Evolutionary conservation across 768 basidiomycete genomes (phyloP), one percentile per base, ranked within the genome.

Genomic region (Termitomyces sp.): DNA sequence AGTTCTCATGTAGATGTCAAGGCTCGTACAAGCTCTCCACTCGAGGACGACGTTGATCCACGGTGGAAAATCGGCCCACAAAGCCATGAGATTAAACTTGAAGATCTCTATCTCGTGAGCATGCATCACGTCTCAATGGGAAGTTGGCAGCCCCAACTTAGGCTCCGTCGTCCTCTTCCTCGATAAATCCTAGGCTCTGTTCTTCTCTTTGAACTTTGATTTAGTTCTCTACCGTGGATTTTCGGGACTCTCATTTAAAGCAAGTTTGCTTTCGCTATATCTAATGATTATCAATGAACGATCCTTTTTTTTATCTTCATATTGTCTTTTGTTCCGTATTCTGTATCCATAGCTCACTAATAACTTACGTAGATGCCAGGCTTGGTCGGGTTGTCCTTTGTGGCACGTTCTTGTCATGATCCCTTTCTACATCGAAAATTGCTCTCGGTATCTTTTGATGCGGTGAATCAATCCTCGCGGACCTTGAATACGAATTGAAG

Each of bases 91-190:
- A 84, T 91, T 69, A 78, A 68, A 37, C 71, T 87, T 4, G 86
- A 86, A 28, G 82, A 91, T 65, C 74, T 91, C 49, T 72, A 86
- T 49, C 79, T 91, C 44, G 85, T 91, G 61, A 86, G 87, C 62
- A 81, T 91, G 53, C 88, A 91, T 70, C 89, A 91, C 61, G 88
- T 91, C 51, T 89, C 88, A 12, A 82, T 88, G 70, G 89, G 89
- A 11, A 85, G 84, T 55, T 91, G 89, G 89, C 89, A 91, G 58
- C 87, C 88, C 21, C 88, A 91, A 55, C 70, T 91, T 44, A 79
- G 87, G 66, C 74, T 90, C 35, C 68, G 73, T 39, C 76, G 73
- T 23, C 77, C 77, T 5, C 60, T 69, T 19, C 34, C 52, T 23
- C 48, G 21, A n/a, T 59, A 41, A 58, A 14, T 30, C 10, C 28